Evolutionary conservation across 73 alveolate genomes (phyloP).

Genomic region (Blepharisma stoltei): DNA sequence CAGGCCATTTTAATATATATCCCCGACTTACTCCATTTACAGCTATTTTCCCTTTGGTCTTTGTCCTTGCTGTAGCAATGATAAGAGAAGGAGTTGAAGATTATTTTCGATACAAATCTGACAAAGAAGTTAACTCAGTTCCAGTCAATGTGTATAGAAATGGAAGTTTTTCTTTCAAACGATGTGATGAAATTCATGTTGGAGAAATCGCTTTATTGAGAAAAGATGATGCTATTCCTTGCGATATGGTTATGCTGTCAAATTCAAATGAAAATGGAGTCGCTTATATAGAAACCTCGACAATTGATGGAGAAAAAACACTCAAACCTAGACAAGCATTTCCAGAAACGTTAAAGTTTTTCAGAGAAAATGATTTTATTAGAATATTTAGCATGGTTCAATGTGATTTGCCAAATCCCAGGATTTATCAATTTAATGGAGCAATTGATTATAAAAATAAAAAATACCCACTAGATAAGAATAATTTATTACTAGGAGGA

Average conservation of each 20-base stretch:
- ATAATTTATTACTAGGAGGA: constrained; percentile 88
- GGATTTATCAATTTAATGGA: constrained; percentile 7
- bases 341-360: constrained; percentile 28
- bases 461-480: constrained; percentile 48
- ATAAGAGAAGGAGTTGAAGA: constrained; percentile 91
- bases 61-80: constrained; percentile 70
- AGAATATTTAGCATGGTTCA: not conserved
- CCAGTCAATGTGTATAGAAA: constrained; percentile 39
- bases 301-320: constrained; percentile 98
- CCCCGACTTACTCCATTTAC: constrained; percentile 67
- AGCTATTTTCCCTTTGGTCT: constrained; percentile 57
- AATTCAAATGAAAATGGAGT: constrained; percentile 83
- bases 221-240: constrained; percentile 81
- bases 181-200: constrained; percentile 45
- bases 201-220: constrained; percentile 48
- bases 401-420: constrained; percentile 25
- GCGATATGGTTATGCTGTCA: constrained; percentile 88
- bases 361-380: not conserved
- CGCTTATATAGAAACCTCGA: constrained; percentile 90
- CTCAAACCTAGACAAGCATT: constrained; percentile 73
- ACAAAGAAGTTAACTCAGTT: constrained; percentile 32
- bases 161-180: constrained; percentile 28
- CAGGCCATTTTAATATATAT: no score
- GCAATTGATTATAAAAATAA: not conserved
- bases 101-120: constrained; percentile 63